A percentile compares a stretch with the other conserved stretches of the same genome.
These are phyloP conservation scores for Sutorius australiensis DNA, from an alignment of 768 basidiomycete genomes.

Conservation along the genomic window DNA sequence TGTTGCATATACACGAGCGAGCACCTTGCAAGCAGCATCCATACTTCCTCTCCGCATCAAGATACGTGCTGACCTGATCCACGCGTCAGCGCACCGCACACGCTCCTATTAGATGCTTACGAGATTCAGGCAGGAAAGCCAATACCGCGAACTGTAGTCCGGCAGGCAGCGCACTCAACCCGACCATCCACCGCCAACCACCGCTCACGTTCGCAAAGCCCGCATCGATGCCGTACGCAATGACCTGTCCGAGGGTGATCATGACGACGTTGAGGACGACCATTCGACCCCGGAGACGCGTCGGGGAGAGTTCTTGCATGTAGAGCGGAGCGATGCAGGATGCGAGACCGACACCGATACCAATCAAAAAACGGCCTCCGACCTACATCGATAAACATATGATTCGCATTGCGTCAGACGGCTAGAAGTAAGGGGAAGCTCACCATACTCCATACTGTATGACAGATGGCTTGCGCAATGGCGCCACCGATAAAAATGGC, in stretches of 20 bases:
- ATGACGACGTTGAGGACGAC: constrained; percentile 80
- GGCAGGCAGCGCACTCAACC: constrained; percentile 67
- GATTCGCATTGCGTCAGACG: neutral
- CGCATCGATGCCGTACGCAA: constrained; percentile 72
- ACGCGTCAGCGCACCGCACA: neutral
- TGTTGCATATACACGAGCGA: constrained; percentile 65
- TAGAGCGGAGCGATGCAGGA: constrained; percentile 78
- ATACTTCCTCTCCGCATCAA: constrained; percentile 54
- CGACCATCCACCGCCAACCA: constrained; percentile 87
- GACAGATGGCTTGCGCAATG: constrained; percentile 64
- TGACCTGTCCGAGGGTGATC: constrained; percentile 78
- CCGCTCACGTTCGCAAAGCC: constrained; percentile 53
- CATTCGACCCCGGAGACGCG: constrained; percentile 68
- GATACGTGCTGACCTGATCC: constrained; percentile 47
- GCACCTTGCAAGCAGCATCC: constrained; percentile 48
- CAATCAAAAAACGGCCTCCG: constrained; percentile 70
- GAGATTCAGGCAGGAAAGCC: constrained; percentile 73
- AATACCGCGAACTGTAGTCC: constrained; percentile 58
- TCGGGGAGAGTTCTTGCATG: constrained; percentile 80
- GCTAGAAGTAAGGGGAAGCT: constrained; percentile 3
- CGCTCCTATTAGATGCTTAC: constrained; percentile 37
- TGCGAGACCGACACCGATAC: constrained; percentile 70
- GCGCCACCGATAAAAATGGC: constrained; percentile 74
- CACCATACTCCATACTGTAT: constrained; percentile 69
- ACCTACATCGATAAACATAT: constrained; percentile 38